phyloP scores from a whole-genome alignment of 2,329 filamentous ascomycete species.

The Teratosphaeria zuluensis region DNA sequence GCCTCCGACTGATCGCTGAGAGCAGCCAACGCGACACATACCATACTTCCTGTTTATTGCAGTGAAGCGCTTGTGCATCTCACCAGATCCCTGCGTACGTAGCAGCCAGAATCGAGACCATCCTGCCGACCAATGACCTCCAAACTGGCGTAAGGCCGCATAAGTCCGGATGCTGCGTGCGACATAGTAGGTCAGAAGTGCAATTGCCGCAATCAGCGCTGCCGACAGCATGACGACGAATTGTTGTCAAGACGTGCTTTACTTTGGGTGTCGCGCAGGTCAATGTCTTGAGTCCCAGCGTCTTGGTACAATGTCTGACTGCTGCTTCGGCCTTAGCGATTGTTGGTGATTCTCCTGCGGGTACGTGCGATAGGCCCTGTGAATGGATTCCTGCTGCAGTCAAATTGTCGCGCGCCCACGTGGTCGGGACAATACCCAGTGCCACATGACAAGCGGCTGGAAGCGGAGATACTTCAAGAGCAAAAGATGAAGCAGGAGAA shows the following conservation, averaged over 20 bases:
- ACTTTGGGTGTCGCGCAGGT: slow-evolving; percentile 17
- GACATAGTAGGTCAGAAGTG: slow-evolving; percentile 15
- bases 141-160: slow-evolving; percentile 25
- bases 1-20: too few species aligned
- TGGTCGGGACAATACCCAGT: background rate
- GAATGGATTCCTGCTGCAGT: background rate
- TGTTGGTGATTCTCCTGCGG: background rate
- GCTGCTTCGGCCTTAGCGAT: slow-evolving; percentile 1
- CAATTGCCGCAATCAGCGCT: slow-evolving; percentile 8
- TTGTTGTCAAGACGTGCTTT: background rate
- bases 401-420: background rate
- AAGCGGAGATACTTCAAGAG: background rate
- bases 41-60: slow-evolving; percentile 29
- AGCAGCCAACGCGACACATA: slow-evolving; percentile 11
- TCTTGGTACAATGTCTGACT: slow-evolving; percentile 10
- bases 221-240: background rate
- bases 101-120: slow-evolving; percentile 32
- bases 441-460: background rate
- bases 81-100: slow-evolving; percentile 25
- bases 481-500: background rate
- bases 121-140: slow-evolving; percentile 28
- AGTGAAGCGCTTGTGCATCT: slow-evolving; percentile 30
- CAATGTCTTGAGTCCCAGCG: slow-evolving; percentile 4
- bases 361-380: background rate
- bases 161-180: slow-evolving; percentile 22